Evolutionary conservation across 2,329 filamentous ascomycete genomes (phyloP), one percentile per base, ranked within the genome.

Genomic region (Hymenoscyphus fraxineus): DNA sequence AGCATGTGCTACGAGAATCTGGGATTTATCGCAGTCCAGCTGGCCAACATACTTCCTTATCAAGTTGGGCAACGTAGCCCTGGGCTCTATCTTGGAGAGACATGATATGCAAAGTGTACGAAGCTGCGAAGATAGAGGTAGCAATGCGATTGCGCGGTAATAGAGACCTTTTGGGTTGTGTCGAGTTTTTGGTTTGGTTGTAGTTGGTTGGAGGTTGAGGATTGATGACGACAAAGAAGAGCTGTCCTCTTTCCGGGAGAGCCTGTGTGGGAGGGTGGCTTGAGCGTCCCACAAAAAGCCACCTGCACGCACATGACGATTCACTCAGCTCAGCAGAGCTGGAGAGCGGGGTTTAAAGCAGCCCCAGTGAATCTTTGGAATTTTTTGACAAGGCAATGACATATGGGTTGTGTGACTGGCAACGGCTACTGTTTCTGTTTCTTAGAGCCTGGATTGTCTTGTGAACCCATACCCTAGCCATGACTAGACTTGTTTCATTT

Each of bases 71-170:
- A 76, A 95, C 83, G 75, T 92, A 89, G 74, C 89, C 83, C 79
- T 92, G 89, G 71, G 89, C 86, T 78, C 88, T 88, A 74, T 92
- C 90, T 80, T 92, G 90, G 73, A 88, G 83, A 78, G 88, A 88
- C 89, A 92, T 92, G 73, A 74, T 85, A 78, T 73, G 70, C 27
- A 31, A 22, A 51, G 16, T 27, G 19, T 61, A 31, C 32, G 35
- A 56, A 27, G 16, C 22, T 54, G 38, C 22, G 40, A n/a, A 22
- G 31, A 41, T 59, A 41, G 13, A 39, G 60, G n/a, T 57, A 38
- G 32, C 47, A 19, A 54, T 54, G 19, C 47, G 47, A 54, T 12
- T 44, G 41, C 15, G n/a, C 22, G 19, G 19, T 35, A 10, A 35
- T 35, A 35, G 35, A 35, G 35, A 27, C 27, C 27, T 35, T 35